Evolutionary conservation across 805 yeast species (phyloP).

Genomic region (Candida arabinofermentans): DNA sequence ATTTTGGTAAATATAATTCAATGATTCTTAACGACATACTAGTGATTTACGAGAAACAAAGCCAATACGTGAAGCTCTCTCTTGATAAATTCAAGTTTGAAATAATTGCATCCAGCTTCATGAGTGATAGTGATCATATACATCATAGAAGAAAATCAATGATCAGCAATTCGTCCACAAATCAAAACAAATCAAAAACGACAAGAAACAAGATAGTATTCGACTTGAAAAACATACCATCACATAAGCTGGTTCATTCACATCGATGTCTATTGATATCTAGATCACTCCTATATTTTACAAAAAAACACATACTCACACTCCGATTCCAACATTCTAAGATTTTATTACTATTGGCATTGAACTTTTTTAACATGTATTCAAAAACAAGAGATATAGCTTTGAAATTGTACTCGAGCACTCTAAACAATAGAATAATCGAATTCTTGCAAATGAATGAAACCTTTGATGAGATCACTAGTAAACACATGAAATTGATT

Average conservation of each 20-base stretch:
- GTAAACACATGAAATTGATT: slow-evolving; percentile 7
- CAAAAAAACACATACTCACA: slow-evolving; percentile 4
- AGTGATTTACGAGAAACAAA: neutral
- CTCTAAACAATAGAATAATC: slow-evolving; percentile 14
- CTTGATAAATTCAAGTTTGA: slow-evolving; percentile 26
- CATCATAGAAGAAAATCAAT: slow-evolving; percentile 2
- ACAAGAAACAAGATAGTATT: slow-evolving; percentile 5
- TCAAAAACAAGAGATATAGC: slow-evolving; percentile 16
- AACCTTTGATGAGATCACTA: slow-evolving; percentile 13
- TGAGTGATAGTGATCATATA: slow-evolving; percentile 11
- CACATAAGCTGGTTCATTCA: slow-evolving; percentile 20
- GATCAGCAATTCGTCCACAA: neutral
- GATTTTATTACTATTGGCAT: slow-evolving; percentile 11
- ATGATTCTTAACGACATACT: slow-evolving; percentile 7
- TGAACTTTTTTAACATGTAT: slow-evolving; percentile 14
- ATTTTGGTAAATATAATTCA: neutral
- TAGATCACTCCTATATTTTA: slow-evolving; percentile 14
- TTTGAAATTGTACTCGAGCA: slow-evolving; percentile 15
- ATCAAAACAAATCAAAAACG: neutral
- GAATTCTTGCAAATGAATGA: slow-evolving; percentile 11
- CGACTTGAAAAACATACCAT: slow-evolving; percentile 12
- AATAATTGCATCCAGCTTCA: slow-evolving; percentile 21
- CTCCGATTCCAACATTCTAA: slow-evolving; percentile 4
- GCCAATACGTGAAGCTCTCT: slow-evolving; percentile 4
- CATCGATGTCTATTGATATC: slow-evolving; percentile 14